Percentiles rank a stretch among this genome's conserved stretches.
Evolutionary conservation across 495 filamentous ascomycete genomes (phyloP).

Genomic region (Podospora tetraspora): DNA sequence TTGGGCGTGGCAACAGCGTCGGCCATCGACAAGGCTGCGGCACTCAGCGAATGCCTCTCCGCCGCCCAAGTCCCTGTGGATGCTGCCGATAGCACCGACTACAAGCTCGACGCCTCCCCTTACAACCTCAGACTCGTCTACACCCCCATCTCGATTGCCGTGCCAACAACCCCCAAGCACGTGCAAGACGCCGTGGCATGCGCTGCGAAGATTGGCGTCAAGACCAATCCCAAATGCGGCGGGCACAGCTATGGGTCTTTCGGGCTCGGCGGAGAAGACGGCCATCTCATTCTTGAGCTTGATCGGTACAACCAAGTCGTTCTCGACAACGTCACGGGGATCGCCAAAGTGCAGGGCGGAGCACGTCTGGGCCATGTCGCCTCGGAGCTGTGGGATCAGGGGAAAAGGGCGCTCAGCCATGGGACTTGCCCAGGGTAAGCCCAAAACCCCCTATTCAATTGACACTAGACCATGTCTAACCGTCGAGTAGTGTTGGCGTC

Average conservation of each 20-base stretch:
- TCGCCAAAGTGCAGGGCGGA: constrained; percentile 38
- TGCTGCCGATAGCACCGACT: constrained; percentile 32
- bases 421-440: constrained; percentile 44
- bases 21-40: constrained; percentile 24
- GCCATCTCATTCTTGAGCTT: constrained; percentile 41
- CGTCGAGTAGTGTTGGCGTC: constrained; percentile 34
- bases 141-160: constrained; percentile 38
- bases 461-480: constrained; percentile 3
- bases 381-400: constrained; percentile 38
- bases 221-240: constrained; percentile 43
- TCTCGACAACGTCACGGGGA: constrained; percentile 33
- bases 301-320: constrained; percentile 42
- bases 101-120: constrained; percentile 35
- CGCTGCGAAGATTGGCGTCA: constrained; percentile 35
- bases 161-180: constrained; percentile 34
- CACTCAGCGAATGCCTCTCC: constrained; percentile 38
- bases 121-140: constrained; percentile 40
- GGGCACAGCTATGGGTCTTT: constrained; percentile 46
- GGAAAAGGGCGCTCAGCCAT: constrained; percentile 41
- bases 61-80: constrained; percentile 31
- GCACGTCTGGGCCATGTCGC: constrained; percentile 41
- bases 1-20: constrained; percentile 21
- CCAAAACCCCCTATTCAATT: neutral
- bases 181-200: constrained; percentile 39
- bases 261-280: constrained; percentile 44